A percentile compares a stretch with the other conserved stretches of the same genome.
Evolutionary conservation across 2,329 filamentous ascomycete species (phyloP).

Genomic region (Dactylellina drechsleri): DNA sequence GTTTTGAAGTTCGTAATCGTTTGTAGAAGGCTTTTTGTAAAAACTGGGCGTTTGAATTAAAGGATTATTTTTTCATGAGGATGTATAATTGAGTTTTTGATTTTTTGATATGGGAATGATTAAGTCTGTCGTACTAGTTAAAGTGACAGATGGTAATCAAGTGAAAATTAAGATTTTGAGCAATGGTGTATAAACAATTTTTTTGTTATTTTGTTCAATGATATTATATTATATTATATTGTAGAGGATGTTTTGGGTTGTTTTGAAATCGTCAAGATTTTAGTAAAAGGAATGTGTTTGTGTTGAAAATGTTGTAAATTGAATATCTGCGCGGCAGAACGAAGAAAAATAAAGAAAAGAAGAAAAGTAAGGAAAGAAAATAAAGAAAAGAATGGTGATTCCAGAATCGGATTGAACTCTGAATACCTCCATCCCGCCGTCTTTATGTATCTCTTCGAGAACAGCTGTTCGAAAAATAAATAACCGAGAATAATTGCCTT

Average conservation of each 20-base stretch:
- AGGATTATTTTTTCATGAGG: constrained; percentile 5
- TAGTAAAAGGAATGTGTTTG: constrained; percentile 15
- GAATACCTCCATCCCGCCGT: constrained; percentile 8
- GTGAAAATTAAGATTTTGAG: constrained; percentile 7
- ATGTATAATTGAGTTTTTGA: not conserved
- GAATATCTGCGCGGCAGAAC: constrained; percentile 45
- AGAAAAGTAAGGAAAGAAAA: constrained; percentile 21
- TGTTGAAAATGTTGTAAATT: constrained; percentile 52
- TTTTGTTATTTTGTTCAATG: not conserved
- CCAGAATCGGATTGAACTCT: constrained; percentile 18
- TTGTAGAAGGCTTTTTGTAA: constrained; percentile 1
- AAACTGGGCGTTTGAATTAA: constrained; percentile 9
- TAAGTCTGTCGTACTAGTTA: constrained; percentile 52
- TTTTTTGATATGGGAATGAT: not conserved
- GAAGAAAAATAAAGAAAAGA: constrained; percentile 9
- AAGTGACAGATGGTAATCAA: constrained; percentile 52
- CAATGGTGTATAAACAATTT: constrained; percentile 9
- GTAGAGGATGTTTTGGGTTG: not conserved
- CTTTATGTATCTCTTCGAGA: constrained; percentile 29
- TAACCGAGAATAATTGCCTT: constrained; percentile 14
- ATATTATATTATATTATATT: constrained; percentile 10
- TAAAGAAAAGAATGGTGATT: constrained; percentile 40
- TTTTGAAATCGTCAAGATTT: constrained; percentile 22
- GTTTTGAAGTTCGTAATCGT: constrained; percentile 7
- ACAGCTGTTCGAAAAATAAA: not conserved